A percentile compares a stretch with the other conserved stretches of the same genome.
These are phyloP conservation scores for Cryptococcus deneoformans DNA, from an alignment of 1,284 basidiomycete genomes.

Conservation along the genomic window DNA sequence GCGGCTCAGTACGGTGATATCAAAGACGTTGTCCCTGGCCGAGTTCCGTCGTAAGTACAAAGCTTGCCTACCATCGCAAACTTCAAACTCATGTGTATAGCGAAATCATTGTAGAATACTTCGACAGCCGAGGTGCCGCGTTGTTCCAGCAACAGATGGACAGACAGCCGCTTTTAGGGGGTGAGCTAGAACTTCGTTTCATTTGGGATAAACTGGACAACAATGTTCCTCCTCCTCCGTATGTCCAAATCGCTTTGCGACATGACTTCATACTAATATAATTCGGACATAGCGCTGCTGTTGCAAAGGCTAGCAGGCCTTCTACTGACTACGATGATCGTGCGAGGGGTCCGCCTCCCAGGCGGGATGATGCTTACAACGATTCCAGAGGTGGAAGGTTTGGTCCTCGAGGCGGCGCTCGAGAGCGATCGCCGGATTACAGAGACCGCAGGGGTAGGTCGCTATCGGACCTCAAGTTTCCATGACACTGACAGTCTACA, in stretches of 20 bases:
- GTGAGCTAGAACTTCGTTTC: conserved; percentile 79
- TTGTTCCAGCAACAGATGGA: conserved; percentile 77
- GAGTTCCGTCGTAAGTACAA: conserved; percentile 63
- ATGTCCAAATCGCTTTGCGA: conserved; percentile 2
- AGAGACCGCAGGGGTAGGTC: conserved; percentile 9
- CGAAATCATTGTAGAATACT: conserved; percentile 82
- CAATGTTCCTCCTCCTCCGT: conserved; percentile 39
- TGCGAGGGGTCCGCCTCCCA: conserved; percentile 4
- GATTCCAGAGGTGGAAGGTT: background rate
- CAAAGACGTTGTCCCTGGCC: conserved; percentile 66
- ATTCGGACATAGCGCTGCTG: too few species aligned
- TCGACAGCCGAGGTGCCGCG: conserved; percentile 76
- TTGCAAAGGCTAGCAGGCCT: background rate
- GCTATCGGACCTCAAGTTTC: background rate
- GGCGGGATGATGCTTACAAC: background rate
- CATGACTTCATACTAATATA: background rate
- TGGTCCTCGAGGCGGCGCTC: background rate
- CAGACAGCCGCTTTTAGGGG: conserved; percentile 74
- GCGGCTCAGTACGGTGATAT: conserved; percentile 89
- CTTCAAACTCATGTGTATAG: conserved; percentile 47
- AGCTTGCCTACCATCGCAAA: background rate
- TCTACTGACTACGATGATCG: conserved; percentile 1
- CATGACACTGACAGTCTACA: background rate
- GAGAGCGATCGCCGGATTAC: conserved; percentile 9
- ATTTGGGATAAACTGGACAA: conserved; percentile 71